Evolutionary conservation across 805 yeast genomes (phyloP).

Genomic region (Kurtzmaniella cleridarum): DNA sequence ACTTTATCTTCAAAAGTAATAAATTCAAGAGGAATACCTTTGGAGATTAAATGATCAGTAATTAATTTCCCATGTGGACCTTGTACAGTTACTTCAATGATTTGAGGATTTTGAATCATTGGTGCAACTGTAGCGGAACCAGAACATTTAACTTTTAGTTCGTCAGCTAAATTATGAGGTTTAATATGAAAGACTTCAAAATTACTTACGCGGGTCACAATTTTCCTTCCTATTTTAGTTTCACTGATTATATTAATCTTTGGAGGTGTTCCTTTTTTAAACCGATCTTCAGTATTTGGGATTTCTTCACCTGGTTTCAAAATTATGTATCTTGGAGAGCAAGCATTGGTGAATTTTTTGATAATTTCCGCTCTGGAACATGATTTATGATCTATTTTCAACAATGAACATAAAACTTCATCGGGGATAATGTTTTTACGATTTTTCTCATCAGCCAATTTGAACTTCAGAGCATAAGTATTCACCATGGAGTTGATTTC

Average conservation of each 20-base stretch:
- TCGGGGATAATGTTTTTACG: conserved; percentile 55
- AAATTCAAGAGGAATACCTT: conserved; percentile 64
- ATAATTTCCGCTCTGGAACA: conserved; percentile 41
- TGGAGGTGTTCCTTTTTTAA: conserved; percentile 65
- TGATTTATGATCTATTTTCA: conserved; percentile 24
- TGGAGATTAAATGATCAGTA: conserved; percentile 48
- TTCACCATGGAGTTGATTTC: conserved; percentile 53
- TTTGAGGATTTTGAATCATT: conserved; percentile 48
- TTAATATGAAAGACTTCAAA: conserved; percentile 65
- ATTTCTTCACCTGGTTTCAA: conserved; percentile 38
- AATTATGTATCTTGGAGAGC: conserved; percentile 47
- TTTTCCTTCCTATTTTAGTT: conserved; percentile 74
- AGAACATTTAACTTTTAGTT: conserved; percentile 73
- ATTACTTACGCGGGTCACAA: conserved; percentile 67
- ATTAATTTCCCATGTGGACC: conserved; percentile 77
- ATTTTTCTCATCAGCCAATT: conserved; percentile 47
- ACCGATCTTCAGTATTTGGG: conserved; percentile 19
- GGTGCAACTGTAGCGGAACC: conserved; percentile 79
- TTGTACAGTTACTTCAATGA: conserved; percentile 75
- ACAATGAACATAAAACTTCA: conserved; percentile 42
- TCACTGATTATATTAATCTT: conserved; percentile 63
- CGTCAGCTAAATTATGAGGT: conserved; percentile 59
- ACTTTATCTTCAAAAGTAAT: conserved; percentile 60
- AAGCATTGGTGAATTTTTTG: conserved; percentile 41
- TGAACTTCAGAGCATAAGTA: conserved; percentile 48